Evolutionary conservation across 1,139 yeast species (phyloP).

Genomic region (Candida buenavistaensis): DNA sequence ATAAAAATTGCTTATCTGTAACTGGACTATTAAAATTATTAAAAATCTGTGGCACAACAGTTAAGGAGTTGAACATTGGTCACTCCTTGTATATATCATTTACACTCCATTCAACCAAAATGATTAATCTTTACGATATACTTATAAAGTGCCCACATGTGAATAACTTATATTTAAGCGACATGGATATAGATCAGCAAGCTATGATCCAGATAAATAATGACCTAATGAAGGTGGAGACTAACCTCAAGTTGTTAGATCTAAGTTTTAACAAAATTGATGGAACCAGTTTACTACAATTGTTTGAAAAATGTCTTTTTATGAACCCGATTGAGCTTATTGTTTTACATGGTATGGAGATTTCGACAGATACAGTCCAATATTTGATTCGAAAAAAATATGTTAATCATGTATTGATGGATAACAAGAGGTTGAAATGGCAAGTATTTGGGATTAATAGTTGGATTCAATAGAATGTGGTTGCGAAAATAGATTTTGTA

Average conservation of each 20-base stretch:
- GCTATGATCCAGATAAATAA: slow-evolving; percentile 31
- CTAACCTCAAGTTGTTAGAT: slow-evolving; percentile 28
- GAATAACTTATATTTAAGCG: slow-evolving; percentile 28
- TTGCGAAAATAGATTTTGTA: not conserved
- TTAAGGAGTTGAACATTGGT: slow-evolving; percentile 28
- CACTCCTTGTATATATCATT: slow-evolving; percentile 27
- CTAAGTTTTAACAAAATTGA: slow-evolving; percentile 39
- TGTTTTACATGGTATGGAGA: slow-evolving; percentile 36
- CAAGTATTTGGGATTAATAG: slow-evolving; percentile 36
- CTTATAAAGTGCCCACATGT: slow-evolving; percentile 26
- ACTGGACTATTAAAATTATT: slow-evolving; percentile 34
- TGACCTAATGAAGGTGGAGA: slow-evolving; percentile 19
- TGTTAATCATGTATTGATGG: slow-evolving; percentile 24
- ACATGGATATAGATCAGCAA: slow-evolving; percentile 38
- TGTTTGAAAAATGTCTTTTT: slow-evolving; percentile 18
- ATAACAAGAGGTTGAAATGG: slow-evolving; percentile 33
- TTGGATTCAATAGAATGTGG: slow-evolving; percentile 11
- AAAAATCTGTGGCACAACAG: slow-evolving; percentile 18
- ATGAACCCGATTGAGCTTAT: slow-evolving; percentile 22
- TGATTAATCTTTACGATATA: slow-evolving; percentile 22
- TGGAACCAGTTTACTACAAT: slow-evolving; percentile 41
- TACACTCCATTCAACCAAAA: slow-evolving; percentile 21
- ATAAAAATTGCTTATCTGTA: slow-evolving; percentile 32
- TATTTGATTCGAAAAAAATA: slow-evolving; percentile 20
- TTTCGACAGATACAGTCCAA: slow-evolving; percentile 32